A percentile compares a stretch with the other conserved stretches of the same genome.
phyloP scores from a whole-genome alignment of 371 early-diverging fungal genomes.

The Apophysomyces sp. region DNA sequence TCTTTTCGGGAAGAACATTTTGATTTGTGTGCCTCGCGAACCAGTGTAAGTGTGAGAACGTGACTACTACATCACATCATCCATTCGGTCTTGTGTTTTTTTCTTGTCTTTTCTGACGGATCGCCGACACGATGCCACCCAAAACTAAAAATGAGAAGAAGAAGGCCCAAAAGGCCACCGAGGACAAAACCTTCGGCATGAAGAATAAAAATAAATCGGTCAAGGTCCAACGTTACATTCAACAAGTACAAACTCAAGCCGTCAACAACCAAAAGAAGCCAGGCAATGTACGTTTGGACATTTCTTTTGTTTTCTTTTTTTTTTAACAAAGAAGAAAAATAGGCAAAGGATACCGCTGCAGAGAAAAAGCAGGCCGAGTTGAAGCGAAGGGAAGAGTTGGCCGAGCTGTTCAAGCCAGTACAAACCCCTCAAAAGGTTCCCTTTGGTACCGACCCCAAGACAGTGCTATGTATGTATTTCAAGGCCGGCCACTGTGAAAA shows the following conservation, averaged over 20 bases:
- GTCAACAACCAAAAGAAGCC: slow-evolving; percentile 44
- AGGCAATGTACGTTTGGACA: neutral
- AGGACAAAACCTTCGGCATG: slow-evolving; percentile 98
- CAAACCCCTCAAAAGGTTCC: slow-evolving; percentile 94
- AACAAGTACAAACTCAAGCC: slow-evolving; percentile 88
- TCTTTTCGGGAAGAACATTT: too few species aligned
- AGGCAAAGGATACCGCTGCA: slow-evolving; percentile 18
- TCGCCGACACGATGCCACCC: slow-evolving; percentile 72
- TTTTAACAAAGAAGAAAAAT: slow-evolving; percentile 4
- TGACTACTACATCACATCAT: too few species aligned
- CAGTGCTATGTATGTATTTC: slow-evolving; percentile 95
- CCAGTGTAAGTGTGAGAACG: too few species aligned
- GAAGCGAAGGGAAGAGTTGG: slow-evolving; percentile 58
- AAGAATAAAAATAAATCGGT: slow-evolving; percentile 95
- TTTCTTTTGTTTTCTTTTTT: too few species aligned
- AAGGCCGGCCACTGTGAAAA: slow-evolving; percentile 92
- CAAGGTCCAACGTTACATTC: slow-evolving; percentile 88
- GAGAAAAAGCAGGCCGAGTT: slow-evolving; percentile 45
- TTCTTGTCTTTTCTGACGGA: neutral
- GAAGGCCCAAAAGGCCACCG: slow-evolving; percentile 79
- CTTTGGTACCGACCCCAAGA: slow-evolving; percentile 98
- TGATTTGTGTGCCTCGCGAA: too few species aligned
- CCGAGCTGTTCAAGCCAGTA: slow-evolving; percentile 89
- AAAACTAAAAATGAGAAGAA: slow-evolving; percentile 70
- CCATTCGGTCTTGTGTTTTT: neutral